These are phyloP conservation scores for Oryza officinalis DNA, from an alignment of 176 grass and related monocot genomes.

Conservation along the genomic window DNA sequence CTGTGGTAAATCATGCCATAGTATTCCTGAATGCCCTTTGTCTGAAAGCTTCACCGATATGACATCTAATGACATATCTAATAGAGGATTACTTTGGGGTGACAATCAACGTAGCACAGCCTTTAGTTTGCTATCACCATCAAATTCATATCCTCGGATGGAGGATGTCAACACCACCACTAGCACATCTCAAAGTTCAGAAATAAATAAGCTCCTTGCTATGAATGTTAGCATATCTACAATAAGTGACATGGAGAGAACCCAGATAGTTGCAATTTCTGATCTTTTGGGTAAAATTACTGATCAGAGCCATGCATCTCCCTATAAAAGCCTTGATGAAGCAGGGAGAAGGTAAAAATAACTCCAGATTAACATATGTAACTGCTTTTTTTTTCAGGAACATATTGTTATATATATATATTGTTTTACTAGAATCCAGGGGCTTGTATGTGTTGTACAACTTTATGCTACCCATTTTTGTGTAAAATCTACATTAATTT, in stretches of 20 bases:
- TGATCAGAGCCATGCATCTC: conserved; percentile 67
- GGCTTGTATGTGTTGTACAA: conserved; percentile 14
- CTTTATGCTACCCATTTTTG: conserved; percentile 24
- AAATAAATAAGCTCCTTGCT: conserved; percentile 64
- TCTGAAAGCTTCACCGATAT: conserved; percentile 56
- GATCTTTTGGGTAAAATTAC: conserved; percentile 86
- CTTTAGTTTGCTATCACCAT: conserved; percentile 48
- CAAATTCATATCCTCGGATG: conserved; percentile 50
- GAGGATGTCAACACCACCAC: conserved; percentile 39
- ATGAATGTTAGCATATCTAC: conserved; percentile 39
- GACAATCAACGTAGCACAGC: conserved; percentile 48
- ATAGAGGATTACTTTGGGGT: conserved; percentile 75
- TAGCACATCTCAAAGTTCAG: conserved; percentile 46
- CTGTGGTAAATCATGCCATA: conserved; percentile 36
- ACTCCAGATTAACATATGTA: conserved; percentile 21
- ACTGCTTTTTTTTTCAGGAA: conserved; percentile 14
- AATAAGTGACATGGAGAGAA: conserved; percentile 61
- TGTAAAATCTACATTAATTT: conserved; percentile 24
- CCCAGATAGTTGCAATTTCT: conserved; percentile 71
- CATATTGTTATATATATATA: background rate
- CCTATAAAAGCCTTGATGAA: conserved; percentile 89
- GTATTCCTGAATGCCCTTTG: conserved; percentile 63
- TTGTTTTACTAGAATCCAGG: conserved; percentile 16
- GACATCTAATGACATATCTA: conserved; percentile 44
- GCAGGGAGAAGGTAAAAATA: conserved; percentile 71